A percentile compares a stretch with the other conserved stretches of the same genome.
These are phyloP conservation scores for Fusarium concolor DNA, from an alignment of 2,329 filamentous ascomycete species.

Conservation along the genomic window DNA sequence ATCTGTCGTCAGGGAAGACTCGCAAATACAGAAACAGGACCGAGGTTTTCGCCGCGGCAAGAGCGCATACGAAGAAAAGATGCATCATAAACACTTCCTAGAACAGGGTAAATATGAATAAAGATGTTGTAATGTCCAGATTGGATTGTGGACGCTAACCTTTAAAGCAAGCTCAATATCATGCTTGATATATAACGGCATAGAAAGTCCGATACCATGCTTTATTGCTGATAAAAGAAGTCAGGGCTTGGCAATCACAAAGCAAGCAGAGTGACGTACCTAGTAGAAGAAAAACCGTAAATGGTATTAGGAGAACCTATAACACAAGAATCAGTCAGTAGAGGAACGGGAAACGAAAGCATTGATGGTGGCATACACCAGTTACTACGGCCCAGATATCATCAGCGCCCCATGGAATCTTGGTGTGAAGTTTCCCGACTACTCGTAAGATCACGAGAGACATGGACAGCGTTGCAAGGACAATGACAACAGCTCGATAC, in stretches of 20 bases:
- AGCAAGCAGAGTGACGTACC: background rate
- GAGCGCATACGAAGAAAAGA: background rate
- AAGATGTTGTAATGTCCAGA: too few species aligned
- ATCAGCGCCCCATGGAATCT: background rate
- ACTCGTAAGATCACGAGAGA: background rate
- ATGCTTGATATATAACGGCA: background rate
- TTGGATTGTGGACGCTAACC: too few species aligned
- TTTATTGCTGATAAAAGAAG: background rate
- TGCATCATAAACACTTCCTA: background rate
- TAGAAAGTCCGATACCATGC: background rate
- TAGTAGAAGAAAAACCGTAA: background rate
- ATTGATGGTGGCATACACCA: background rate
- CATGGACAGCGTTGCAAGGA: background rate
- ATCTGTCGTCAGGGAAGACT: background rate
- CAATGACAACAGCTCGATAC: background rate
- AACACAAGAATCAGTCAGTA: background rate
- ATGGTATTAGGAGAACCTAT: background rate
- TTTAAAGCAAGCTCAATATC: background rate
- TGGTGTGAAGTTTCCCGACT: background rate
- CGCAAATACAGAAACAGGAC: slow-evolving; percentile 16
- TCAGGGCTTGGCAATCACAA: too few species aligned
- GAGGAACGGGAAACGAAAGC: too few species aligned
- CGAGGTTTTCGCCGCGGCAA: background rate
- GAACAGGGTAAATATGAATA: background rate
- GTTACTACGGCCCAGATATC: background rate